phyloP scores from a whole-genome alignment of 1,139 yeast genomes.

The Blastobotrys ciferrii region DNA sequence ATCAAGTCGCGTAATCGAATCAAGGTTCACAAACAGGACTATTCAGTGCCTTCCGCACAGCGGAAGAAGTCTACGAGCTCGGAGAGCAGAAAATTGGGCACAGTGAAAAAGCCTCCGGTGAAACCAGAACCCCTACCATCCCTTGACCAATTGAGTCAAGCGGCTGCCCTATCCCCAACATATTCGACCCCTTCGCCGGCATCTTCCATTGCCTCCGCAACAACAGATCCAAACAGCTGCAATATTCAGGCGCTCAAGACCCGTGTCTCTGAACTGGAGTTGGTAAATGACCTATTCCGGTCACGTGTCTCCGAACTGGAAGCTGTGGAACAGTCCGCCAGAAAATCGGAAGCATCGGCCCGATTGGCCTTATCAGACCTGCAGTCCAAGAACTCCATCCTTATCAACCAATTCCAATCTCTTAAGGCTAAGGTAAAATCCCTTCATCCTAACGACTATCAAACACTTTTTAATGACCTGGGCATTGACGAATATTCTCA shows the following conservation, averaged over 20 bases:
- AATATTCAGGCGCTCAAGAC: constrained; percentile 36
- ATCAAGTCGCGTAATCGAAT: constrained; percentile 86
- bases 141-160: constrained; percentile 12
- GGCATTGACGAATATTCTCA: constrained; percentile 7
- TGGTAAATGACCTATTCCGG: constrained; percentile 82
- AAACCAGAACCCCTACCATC: constrained; percentile 6
- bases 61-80: constrained; percentile 9
- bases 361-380: constrained; percentile 7
- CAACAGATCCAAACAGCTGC: constrained; percentile 17
- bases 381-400: constrained; percentile 7
- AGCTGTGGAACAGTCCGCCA: constrained; percentile 23
- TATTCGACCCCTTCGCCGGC: constrained; percentile 28
- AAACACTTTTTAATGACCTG: constrained; percentile 7
- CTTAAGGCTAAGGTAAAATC: constrained; percentile 5
- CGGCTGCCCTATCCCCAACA: constrained; percentile 1
- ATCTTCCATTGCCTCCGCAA: constrained; percentile 2
- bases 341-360: constrained; percentile 18
- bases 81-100: constrained; percentile 7
- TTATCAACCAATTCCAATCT: constrained; percentile 8
- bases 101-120: neutral
- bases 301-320: constrained; percentile 82
- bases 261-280: constrained; percentile 81
- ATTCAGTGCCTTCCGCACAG: neutral
- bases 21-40: constrained; percentile 34
- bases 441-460: constrained; percentile 7